phyloP scores from a whole-genome alignment of 2,329 filamentous ascomycete species.

The Beauveria sp. region DNA sequence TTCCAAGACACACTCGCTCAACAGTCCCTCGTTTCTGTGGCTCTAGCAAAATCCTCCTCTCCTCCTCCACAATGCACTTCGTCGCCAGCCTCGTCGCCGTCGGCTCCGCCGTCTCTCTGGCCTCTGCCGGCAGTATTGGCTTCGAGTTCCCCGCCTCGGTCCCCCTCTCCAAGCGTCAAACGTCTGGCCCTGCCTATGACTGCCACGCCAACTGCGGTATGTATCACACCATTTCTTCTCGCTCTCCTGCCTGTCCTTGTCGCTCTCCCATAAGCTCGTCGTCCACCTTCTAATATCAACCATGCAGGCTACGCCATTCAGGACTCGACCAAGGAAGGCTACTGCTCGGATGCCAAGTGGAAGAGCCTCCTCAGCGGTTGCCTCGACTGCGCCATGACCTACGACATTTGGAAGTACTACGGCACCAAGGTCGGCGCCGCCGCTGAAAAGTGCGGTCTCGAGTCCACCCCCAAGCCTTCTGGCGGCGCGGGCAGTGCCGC shows the following conservation, averaged over 20 bases:
- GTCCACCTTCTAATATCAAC: not conserved
- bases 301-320: slow-evolving; percentile 24
- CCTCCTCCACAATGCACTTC: slow-evolving; percentile 22
- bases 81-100: slow-evolving; percentile 20
- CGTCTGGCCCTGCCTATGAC: slow-evolving; percentile 30
- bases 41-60: not conserved
- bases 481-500: not conserved
- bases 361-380: slow-evolving; percentile 34
- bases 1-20: not conserved
- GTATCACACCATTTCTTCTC: slow-evolving; percentile 14
- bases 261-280: not conserved
- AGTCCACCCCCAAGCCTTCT: slow-evolving; percentile 19
- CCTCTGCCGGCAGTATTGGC: slow-evolving; percentile 14
- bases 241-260: not conserved
- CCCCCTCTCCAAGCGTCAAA: slow-evolving; percentile 36
- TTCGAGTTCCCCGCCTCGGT: slow-evolving; percentile 24
- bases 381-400: slow-evolving; percentile 34
- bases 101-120: slow-evolving; percentile 22
- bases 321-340: slow-evolving; percentile 18
- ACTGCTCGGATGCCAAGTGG: slow-evolving; percentile 32
- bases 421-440: slow-evolving; percentile 28
- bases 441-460: slow-evolving; percentile 28
- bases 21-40: not conserved
- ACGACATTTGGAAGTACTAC: slow-evolving; percentile 38
- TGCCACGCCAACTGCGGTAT: slow-evolving; percentile 45